These are phyloP conservation scores for Colletotrichum sp. DNA, from an alignment of 2,329 filamentous ascomycete species.

Conservation along the genomic window DNA sequence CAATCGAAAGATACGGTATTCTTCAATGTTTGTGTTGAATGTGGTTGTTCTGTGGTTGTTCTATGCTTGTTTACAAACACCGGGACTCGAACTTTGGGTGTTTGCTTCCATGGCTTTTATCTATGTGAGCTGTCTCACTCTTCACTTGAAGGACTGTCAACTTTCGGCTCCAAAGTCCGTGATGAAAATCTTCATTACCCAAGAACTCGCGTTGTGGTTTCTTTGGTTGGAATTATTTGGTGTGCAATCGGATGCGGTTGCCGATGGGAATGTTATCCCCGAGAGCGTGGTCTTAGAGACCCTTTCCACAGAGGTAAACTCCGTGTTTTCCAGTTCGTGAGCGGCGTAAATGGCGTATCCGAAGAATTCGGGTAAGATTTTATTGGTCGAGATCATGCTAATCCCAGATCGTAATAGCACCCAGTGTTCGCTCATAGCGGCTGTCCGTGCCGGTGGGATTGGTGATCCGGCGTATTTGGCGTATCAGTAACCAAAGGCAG, in stretches of 20 bases:
- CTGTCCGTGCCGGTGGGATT: not conserved
- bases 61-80: not conserved
- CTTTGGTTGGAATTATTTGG: not conserved
- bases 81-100: not conserved
- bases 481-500: not conserved
- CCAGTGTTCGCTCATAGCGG: not conserved
- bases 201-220: not conserved
- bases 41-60: not conserved
- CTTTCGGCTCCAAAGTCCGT: not conserved
- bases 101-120: not conserved
- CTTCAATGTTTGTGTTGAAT: not conserved
- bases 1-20: not conserved
- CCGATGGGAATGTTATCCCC: not conserved
- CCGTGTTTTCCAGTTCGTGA: not conserved
- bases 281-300: not conserved
- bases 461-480: not conserved
- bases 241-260: not conserved
- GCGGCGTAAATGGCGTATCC: not conserved
- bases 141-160: fast-evolving
- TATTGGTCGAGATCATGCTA: not conserved
- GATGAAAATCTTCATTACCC: not conserved
- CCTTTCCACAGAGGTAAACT: not conserved
- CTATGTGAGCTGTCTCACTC: not conserved
- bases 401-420: not conserved
- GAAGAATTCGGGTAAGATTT: not conserved